A percentile compares a stretch with the other conserved stretches of the same genome.
These are phyloP conservation scores for Pseudomassariella vexata DNA, from an alignment of 2,329 filamentous ascomycete genomes.

Conservation along the genomic window DNA sequence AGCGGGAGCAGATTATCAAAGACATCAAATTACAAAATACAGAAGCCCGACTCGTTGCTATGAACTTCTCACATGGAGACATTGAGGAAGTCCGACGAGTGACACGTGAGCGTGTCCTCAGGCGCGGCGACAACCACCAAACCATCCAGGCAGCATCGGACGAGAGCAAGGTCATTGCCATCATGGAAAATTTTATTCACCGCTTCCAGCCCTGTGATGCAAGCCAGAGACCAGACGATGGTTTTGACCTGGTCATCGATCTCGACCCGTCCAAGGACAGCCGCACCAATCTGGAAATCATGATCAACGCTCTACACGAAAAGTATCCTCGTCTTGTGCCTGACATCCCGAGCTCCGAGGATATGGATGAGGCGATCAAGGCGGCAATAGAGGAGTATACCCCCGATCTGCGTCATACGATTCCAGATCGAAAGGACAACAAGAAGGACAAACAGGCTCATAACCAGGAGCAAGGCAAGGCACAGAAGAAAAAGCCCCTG, in stretches of 20 bases:
- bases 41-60: conserved; percentile 68
- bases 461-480: conserved; percentile 24
- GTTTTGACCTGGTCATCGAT: conserved; percentile 80
- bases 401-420: conserved; percentile 69
- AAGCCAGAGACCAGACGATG: conserved; percentile 64
- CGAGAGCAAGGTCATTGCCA: conserved; percentile 68
- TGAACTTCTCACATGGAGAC: conserved; percentile 82
- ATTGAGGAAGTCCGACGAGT: conserved; percentile 68
- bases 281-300: conserved; percentile 76
- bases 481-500: conserved; percentile 40
- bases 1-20: conserved; percentile 79
- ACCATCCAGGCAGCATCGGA: conserved; percentile 85
- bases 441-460: conserved; percentile 37
- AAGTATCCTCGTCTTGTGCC: conserved; percentile 72
- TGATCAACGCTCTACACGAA: conserved; percentile 66
- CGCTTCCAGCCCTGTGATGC: conserved; percentile 76
- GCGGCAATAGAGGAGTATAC: conserved; percentile 70
- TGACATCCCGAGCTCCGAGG: conserved; percentile 62
- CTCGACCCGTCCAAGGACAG: conserved; percentile 75
- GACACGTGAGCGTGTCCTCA: conserved; percentile 72
- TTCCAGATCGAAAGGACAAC: conserved; percentile 51
- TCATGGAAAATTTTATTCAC: conserved; percentile 91
- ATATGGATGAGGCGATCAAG: conserved; percentile 75
- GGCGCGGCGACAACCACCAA: conserved; percentile 92
- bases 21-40: conserved; percentile 63